Conservation (phyloP, 2,329 filamentous ascomycete genomes). For the Colletotrichum noveboracense region DNA sequence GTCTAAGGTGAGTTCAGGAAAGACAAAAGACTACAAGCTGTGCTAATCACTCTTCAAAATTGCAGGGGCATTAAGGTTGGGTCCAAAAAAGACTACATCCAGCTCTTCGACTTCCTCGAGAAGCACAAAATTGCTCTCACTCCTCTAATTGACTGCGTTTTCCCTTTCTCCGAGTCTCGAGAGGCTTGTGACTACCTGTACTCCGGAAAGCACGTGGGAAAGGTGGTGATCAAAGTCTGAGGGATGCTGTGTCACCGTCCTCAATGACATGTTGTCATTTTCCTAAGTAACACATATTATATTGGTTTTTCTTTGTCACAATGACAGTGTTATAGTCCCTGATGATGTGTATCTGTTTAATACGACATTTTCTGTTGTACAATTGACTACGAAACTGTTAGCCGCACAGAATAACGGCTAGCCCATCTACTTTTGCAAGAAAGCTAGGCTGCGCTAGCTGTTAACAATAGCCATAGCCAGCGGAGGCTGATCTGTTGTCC, state of each 20-base stretch:
- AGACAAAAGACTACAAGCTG: not conserved
- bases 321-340: not conserved
- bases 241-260: not conserved
- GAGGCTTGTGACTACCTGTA: conserved; percentile 1
- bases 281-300: not conserved
- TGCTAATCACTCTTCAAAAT: not conserved
- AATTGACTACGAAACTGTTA: not conserved
- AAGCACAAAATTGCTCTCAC: not conserved
- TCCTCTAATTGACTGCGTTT: not conserved
- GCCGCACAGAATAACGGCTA: not conserved
- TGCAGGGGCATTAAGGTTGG: not conserved
- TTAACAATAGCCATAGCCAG: not conserved
- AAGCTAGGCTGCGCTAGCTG: not conserved
- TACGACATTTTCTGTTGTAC: not conserved
- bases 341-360: not conserved
- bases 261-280: not conserved
- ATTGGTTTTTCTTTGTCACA: not conserved
- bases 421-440: not conserved
- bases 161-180: not conserved
- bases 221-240: conserved; percentile 4
- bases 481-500: not conserved
- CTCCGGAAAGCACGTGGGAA: conserved; percentile 1
- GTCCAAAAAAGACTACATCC: not conserved
- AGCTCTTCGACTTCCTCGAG: not conserved
- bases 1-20: not conserved